These are phyloP conservation scores for Penicillium glabrum DNA, from an alignment of 2,329 filamentous ascomycete genomes.

Conservation along the genomic window DNA sequence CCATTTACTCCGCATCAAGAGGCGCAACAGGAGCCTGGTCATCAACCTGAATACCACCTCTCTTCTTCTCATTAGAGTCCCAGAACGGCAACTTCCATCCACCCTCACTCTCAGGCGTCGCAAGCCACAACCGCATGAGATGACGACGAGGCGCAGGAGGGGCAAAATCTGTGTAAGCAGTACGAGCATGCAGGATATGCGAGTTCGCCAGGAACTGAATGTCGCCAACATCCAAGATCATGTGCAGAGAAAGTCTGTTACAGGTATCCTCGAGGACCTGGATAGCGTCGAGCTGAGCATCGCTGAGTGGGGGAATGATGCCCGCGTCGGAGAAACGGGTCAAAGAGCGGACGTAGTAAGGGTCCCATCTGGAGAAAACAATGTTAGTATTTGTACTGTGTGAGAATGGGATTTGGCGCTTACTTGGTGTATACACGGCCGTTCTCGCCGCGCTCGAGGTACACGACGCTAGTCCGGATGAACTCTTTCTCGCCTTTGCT, in stretches of 20 bases:
- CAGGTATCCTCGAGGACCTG: constrained; percentile 74
- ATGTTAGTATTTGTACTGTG: constrained; percentile 2
- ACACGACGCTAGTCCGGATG: constrained; percentile 71
- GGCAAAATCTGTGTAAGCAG: constrained; percentile 71
- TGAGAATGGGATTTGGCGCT: constrained; percentile 7
- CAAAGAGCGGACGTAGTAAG: constrained; percentile 79
- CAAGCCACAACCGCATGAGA: constrained; percentile 80
- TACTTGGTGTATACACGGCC: constrained; percentile 72
- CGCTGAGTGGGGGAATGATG: constrained; percentile 69
- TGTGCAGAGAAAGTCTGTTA: constrained; percentile 71
- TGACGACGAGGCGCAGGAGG: constrained; percentile 71
- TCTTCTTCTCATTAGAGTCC: constrained; percentile 80
- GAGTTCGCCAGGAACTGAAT: constrained; percentile 83
- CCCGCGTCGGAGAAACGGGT: constrained; percentile 71
- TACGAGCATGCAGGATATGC: constrained; percentile 78
- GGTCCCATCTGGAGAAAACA: constrained; percentile 63
- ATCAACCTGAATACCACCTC: constrained; percentile 85
- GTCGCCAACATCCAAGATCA: constrained; percentile 82
- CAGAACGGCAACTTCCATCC: constrained; percentile 83
- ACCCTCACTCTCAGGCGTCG: constrained; percentile 76
- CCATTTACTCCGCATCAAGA: constrained; percentile 69
- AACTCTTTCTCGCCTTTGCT: constrained; percentile 73
- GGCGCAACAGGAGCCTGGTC: constrained; percentile 73
- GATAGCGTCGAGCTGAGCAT: constrained; percentile 67
- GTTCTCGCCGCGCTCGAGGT: constrained; percentile 68